Evolutionary conservation across 176 grass and related monocot genomes (phyloP).

Genomic region (Coix lacrymajobi): DNA sequence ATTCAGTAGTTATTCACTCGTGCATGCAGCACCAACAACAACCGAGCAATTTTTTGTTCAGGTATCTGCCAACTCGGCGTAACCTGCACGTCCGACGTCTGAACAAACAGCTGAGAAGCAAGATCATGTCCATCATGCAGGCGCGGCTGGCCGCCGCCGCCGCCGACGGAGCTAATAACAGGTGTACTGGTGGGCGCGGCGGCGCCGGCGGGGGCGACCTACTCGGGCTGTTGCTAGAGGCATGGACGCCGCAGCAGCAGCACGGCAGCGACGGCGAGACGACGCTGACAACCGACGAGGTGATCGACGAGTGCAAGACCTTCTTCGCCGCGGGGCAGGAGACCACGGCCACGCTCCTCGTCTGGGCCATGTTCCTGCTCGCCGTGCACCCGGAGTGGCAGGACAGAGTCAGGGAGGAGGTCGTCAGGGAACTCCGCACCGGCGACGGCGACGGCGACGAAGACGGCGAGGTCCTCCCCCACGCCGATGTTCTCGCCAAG

Average conservation of each 20-base stretch:
- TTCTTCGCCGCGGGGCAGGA: constrained; percentile 52
- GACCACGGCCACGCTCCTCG: constrained; percentile 11
- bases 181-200: background rate
- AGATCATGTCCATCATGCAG: constrained; percentile 20
- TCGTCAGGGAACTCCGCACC: background rate
- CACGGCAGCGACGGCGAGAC: background rate
- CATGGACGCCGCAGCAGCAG: background rate
- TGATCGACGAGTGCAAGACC: constrained; percentile 53
- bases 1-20: background rate
- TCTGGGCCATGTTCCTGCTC: constrained; percentile 46
- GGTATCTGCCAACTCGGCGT: constrained; percentile 31
- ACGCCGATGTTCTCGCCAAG: background rate
- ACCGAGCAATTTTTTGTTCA: background rate
- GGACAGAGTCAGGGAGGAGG: constrained; percentile 40
- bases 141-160: background rate
- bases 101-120: constrained; percentile 18
- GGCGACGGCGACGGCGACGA: background rate
- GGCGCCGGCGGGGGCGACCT: constrained; percentile 25
- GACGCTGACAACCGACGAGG: constrained; percentile 35
- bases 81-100: constrained; percentile 11
- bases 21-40: background rate
- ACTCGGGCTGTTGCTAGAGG: constrained; percentile 33
- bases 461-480: background rate
- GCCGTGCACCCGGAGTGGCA: constrained; percentile 37
- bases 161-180: background rate